phyloP scores from a whole-genome alignment of 1,284 basidiomycete genomes.

The Bjerkandera adusta region DNA sequence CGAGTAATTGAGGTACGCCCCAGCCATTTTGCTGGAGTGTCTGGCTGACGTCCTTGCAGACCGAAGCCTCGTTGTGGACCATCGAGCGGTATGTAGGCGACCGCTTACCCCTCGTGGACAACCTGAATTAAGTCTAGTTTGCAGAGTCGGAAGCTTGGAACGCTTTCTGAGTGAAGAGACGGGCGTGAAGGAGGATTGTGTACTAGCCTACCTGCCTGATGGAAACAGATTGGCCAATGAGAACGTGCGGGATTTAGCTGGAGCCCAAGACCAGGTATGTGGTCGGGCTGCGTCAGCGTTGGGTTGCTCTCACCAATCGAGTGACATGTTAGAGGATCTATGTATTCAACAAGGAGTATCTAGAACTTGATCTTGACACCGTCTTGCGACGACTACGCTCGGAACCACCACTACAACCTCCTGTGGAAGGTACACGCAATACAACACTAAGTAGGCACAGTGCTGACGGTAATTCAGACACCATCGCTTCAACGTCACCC shows the following conservation, averaged over 20 bases:
- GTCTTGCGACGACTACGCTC: slow-evolving; percentile 57
- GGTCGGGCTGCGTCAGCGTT: slow-evolving; percentile 10
- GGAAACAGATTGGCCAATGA: slow-evolving; percentile 64
- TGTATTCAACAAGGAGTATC: slow-evolving; percentile 76
- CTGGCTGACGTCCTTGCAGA: slow-evolving; percentile 34
- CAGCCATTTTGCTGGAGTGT: not conserved
- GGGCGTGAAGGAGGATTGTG: slow-evolving; percentile 59
- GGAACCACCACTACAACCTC: slow-evolving; percentile 60
- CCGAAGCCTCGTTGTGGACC: slow-evolving; percentile 38
- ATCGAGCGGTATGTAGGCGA: not conserved
- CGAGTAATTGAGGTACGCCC: slow-evolving; percentile 46
- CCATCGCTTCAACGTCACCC: slow-evolving; percentile 65
- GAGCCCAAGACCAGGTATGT: slow-evolving; percentile 67
- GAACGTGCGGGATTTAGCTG: slow-evolving; percentile 71
- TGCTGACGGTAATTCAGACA: slow-evolving; percentile 39
- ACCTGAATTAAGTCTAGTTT: slow-evolving; percentile 5
- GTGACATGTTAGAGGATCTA: slow-evolving; percentile 76
- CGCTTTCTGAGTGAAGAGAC: slow-evolving; percentile 65
- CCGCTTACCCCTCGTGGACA: no score
- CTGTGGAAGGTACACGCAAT: slow-evolving; percentile 73
- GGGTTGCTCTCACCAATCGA: no score
- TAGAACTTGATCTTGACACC: slow-evolving; percentile 64
- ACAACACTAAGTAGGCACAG: no score
- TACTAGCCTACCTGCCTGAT: slow-evolving; percentile 76
- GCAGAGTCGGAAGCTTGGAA: slow-evolving; percentile 61